These are phyloP conservation scores for Pinus taeda DNA, from an alignment of 75 land plant genomes.

Conservation along the genomic window DNA sequence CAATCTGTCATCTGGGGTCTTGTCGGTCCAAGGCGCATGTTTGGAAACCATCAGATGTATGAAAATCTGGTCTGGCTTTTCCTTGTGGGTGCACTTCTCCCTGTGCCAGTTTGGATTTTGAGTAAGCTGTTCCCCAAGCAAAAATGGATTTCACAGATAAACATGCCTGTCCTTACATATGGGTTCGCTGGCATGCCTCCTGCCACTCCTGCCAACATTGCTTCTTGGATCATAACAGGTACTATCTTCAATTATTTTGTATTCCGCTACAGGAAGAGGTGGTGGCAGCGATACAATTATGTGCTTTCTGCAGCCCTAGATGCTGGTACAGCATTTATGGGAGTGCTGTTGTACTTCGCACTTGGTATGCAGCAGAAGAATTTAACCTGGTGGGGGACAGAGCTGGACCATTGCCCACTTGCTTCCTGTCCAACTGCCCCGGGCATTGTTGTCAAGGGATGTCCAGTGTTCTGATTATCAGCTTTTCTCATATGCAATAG, in stretches of 20 bases:
- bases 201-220: slow-evolving; percentile 60
- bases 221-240: slow-evolving; percentile 61
- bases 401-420: slow-evolving; percentile 78
- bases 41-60: slow-evolving; percentile 61
- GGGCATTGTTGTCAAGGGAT: slow-evolving; percentile 31
- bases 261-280: slow-evolving; percentile 47
- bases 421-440: slow-evolving; percentile 81
- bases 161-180: slow-evolving; percentile 67
- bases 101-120: slow-evolving; percentile 62
- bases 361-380: slow-evolving; percentile 11
- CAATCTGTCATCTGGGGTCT: slow-evolving; percentile 94
- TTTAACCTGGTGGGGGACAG: slow-evolving; percentile 78
- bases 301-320: slow-evolving; percentile 68
- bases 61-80: neutral
- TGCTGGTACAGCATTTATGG: slow-evolving; percentile 74
- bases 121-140: slow-evolving; percentile 55
- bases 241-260: slow-evolving; percentile 64
- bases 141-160: slow-evolving; percentile 72
- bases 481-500: no score
- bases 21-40: slow-evolving; percentile 69
- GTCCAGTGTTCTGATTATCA: no score
- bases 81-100: slow-evolving; percentile 48
- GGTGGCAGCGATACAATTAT: slow-evolving; percentile 77
- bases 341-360: slow-evolving; percentile 28
- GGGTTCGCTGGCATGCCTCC: slow-evolving; percentile 73